Evolutionary conservation across 768 basidiomycete genomes (phyloP).

Genomic region (Sarcomyxa edulis): DNA sequence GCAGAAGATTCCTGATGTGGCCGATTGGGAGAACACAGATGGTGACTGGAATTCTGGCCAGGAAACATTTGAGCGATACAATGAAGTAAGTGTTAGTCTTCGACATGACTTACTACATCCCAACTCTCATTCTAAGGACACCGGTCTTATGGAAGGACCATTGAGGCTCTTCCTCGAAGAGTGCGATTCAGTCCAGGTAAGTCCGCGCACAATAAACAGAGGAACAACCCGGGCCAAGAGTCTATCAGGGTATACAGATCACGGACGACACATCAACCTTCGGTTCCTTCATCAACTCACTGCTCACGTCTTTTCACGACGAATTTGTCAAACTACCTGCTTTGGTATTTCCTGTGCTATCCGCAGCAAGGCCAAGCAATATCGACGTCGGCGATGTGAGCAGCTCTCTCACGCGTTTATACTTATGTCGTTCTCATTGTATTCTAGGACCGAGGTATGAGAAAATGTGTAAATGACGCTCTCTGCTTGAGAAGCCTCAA

Average conservation of each 20-base stretch:
- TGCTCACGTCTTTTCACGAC: slow-evolving; percentile 60
- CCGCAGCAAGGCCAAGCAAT: slow-evolving; percentile 28
- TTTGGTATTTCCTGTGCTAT: slow-evolving; percentile 54
- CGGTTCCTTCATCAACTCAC: slow-evolving; percentile 56
- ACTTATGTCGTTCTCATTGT: slow-evolving; percentile 9
- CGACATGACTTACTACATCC: not conserved
- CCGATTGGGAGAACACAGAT: slow-evolving; percentile 47
- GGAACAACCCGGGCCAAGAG: not conserved
- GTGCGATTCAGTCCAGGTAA: slow-evolving; percentile 69
- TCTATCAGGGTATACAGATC: slow-evolving; percentile 60
- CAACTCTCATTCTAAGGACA: slow-evolving; percentile 33
- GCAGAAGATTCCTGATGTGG: slow-evolving; percentile 55
- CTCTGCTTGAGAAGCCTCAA: slow-evolving; percentile 46
- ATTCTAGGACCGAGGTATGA: slow-evolving; percentile 31
- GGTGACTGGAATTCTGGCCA: slow-evolving; percentile 54
- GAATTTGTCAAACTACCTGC: slow-evolving; percentile 62
- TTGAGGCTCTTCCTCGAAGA: slow-evolving; percentile 69
- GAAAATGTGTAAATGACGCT: slow-evolving; percentile 56
- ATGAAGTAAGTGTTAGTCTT: slow-evolving; percentile 39
- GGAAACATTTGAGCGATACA: slow-evolving; percentile 45
- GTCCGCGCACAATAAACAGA: slow-evolving; percentile 1
- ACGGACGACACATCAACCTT: slow-evolving; percentile 58
- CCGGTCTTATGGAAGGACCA: slow-evolving; percentile 63
- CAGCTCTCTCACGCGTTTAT: slow-evolving; percentile 7
- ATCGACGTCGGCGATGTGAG: slow-evolving; percentile 41